phyloP scores from a whole-genome alignment of 768 basidiomycete species.

The Mycena pura region DNA sequence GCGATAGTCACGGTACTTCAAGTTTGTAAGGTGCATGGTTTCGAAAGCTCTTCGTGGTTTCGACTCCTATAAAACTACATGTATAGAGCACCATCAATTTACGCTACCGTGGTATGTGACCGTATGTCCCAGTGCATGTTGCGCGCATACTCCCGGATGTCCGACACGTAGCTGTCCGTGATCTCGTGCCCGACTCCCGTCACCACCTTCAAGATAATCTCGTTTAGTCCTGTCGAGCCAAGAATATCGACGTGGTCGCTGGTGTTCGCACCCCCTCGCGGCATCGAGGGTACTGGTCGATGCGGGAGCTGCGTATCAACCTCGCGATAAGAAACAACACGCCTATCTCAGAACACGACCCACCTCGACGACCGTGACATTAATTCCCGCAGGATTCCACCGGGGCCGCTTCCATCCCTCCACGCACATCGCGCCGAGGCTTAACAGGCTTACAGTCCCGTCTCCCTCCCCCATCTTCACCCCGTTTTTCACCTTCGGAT shows the following conservation, averaged over 20 bases:
- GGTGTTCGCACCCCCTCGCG: conserved; percentile 90
- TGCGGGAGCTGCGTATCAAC: conserved; percentile 64
- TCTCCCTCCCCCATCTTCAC: conserved; percentile 96
- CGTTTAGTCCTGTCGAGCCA: conserved; percentile 82
- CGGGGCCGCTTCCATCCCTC: conserved; percentile 57
- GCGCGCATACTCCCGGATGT: conserved; percentile 76
- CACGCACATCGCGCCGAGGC: conserved; percentile 94
- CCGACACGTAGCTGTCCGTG: conserved; percentile 71
- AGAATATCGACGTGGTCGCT: conserved; percentile 90
- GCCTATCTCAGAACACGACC: neutral
- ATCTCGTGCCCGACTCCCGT: conserved; percentile 82
- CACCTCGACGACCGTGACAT: conserved; percentile 11
- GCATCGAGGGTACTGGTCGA: conserved; percentile 51
- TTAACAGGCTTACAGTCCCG: conserved; percentile 87
- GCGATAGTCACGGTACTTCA: no score
- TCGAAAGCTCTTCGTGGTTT: no score
- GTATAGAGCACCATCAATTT: no score
- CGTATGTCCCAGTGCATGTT: conserved; percentile 90
- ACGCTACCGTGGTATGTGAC: no score
- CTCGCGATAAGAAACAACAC: neutral
- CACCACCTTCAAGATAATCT: conserved; percentile 89
- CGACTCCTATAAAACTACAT: no score
- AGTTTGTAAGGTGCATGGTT: no score
- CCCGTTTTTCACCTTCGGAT: conserved; percentile 77
- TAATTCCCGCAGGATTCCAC: conserved; percentile 12